Evolutionary conservation across 164 flowering plant genomes (phyloP).

Genomic region (Umbellularia californica): DNA sequence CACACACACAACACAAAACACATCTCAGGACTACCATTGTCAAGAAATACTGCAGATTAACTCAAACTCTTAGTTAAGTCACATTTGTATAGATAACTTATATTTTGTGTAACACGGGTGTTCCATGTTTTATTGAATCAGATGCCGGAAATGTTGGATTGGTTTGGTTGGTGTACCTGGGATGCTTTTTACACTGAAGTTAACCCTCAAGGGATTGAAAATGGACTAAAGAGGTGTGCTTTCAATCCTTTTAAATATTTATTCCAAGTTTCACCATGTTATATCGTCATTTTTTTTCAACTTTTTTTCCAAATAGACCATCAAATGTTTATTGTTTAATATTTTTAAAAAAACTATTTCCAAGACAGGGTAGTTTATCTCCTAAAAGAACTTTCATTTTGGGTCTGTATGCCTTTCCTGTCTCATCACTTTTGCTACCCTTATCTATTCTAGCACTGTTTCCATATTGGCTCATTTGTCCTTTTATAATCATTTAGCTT

Average conservation of each 20-base stretch:
- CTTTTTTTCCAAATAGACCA: background rate
- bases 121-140: conserved; percentile 24
- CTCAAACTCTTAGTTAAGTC: background rate
- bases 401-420: background rate
- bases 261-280: background rate
- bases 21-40: background rate
- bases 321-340: too few relatives aligned
- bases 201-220: conserved; percentile 57
- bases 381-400: background rate
- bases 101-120: background rate
- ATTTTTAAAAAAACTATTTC: background rate
- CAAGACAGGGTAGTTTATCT: background rate
- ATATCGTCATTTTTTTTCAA: background rate
- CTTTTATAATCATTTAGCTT: conserved; percentile 27
- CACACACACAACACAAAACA: too few relatives aligned
- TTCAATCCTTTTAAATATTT: background rate
- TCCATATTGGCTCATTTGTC: background rate
- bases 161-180: conserved; percentile 90
- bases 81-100: background rate
- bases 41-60: background rate
- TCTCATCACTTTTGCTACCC: background rate
- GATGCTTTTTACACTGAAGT: conserved; percentile 67
- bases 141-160: conserved; percentile 69
- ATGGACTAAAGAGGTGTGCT: conserved; percentile 53
- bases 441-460: background rate